Evolutionary conservation across 257 asterid genomes (phyloP).

Genomic region (Rhazya stricta): DNA sequence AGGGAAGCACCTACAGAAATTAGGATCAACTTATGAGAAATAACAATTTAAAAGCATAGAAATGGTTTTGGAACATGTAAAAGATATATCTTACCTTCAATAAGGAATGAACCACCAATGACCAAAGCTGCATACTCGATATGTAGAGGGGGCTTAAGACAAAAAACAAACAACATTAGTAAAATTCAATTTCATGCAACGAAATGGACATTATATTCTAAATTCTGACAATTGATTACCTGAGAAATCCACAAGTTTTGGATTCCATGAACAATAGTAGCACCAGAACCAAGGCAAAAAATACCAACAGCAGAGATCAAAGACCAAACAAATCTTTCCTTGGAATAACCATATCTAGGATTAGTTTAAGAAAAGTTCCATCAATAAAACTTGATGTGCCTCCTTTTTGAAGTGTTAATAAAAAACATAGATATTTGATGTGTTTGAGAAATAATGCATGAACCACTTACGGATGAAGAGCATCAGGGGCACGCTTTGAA

Average conservation of each 20-base stretch:
- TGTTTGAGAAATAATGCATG: slow-evolving; percentile 6
- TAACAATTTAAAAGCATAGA: slow-evolving; percentile 6
- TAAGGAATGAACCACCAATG: slow-evolving; percentile 89
- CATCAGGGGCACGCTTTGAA: slow-evolving; percentile 96
- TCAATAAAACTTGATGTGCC: not conserved
- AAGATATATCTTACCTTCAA: slow-evolving; percentile 54
- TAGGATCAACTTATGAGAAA: slow-evolving; percentile 1
- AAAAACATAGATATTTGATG: not conserved
- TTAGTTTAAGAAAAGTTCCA: slow-evolving; percentile 13
- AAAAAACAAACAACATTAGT: not conserved
- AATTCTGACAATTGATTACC: slow-evolving; percentile 36
- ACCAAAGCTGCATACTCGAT: slow-evolving; percentile 92
- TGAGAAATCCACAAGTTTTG: slow-evolving; percentile 85
- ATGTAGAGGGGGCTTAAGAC: slow-evolving; percentile 75
- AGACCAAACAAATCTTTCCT: slow-evolving; percentile 98
- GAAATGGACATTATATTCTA: not conserved
- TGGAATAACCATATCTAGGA: slow-evolving; percentile 90
- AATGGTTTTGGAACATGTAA: not conserved
- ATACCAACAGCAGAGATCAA: slow-evolving; percentile 98
- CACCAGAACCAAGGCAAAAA: slow-evolving; percentile 97
- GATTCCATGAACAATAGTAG: slow-evolving; percentile 88
- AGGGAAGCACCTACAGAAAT: slow-evolving; percentile 73
- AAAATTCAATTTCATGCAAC: not conserved
- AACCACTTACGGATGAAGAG: slow-evolving; percentile 86
- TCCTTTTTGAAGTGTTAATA: not conserved